These are phyloP conservation scores for Salix viminalis DNA, from an alignment of 345 rosid genomes.

Conservation along the genomic window DNA sequence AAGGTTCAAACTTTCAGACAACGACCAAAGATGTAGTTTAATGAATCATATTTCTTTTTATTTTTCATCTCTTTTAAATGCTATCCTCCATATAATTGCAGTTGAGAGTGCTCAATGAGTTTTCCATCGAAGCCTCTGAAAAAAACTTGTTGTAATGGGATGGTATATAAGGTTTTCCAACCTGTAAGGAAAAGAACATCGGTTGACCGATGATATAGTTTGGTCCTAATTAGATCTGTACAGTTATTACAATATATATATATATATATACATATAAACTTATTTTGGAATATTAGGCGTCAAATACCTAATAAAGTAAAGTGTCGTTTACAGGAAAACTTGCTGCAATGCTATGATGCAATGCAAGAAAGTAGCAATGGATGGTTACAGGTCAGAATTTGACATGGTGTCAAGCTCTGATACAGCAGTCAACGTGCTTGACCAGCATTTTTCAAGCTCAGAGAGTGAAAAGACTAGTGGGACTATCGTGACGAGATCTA, in stretches of 20 bases:
- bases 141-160: neutral
- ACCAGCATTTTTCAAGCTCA: slow-evolving; percentile 44
- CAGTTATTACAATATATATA: too few species aligned
- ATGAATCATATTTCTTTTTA: too few species aligned
- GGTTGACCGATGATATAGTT: neutral
- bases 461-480: slow-evolving; percentile 39
- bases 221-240: neutral
- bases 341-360: slow-evolving; percentile 44
- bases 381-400: slow-evolving; percentile 30
- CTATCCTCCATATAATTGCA: too few species aligned
- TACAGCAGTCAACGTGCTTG: slow-evolving; percentile 55
- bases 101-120: too few species aligned
- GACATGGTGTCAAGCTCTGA: slow-evolving; percentile 39
- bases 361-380: slow-evolving; percentile 36
- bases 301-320: neutral
- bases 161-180: neutral
- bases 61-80: too few species aligned
- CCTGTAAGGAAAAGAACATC: neutral
- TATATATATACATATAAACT: too few species aligned
- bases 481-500: slow-evolving; percentile 10
- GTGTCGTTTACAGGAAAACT: slow-evolving; percentile 35
- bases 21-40: too few species aligned
- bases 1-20: too few species aligned
- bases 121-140: too few species aligned
- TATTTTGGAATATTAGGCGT: too few species aligned